phyloP scores from a whole-genome alignment of 2,329 filamentous ascomycete genomes.

The Domatiomyces globalis region DNA sequence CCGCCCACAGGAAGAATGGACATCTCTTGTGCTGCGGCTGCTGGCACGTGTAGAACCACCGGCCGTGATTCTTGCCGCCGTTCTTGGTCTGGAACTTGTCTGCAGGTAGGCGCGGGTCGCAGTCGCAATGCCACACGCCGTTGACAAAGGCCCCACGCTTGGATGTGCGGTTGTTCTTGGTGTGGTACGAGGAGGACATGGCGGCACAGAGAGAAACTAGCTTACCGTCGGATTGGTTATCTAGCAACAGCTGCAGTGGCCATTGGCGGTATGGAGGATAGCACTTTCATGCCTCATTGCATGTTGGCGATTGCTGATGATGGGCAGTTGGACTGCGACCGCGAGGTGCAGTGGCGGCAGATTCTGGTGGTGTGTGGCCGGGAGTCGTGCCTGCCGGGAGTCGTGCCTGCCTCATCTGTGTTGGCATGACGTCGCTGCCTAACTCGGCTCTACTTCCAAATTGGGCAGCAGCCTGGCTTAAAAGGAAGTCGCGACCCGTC shows the following conservation, averaged over 20 bases:
- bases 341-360: too few species aligned
- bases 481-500: neutral
- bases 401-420: neutral
- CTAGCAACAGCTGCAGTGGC: neutral
- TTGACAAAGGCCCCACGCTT: slow-evolving; percentile 29
- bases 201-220: neutral
- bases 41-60: slow-evolving; percentile 47
- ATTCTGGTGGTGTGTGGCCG: too few species aligned
- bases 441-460: neutral
- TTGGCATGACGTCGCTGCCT: neutral
- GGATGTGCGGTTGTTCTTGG: slow-evolving; percentile 14
- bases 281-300: too few species aligned
- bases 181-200: slow-evolving; percentile 11
- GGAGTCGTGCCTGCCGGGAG: too few species aligned
- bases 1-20: slow-evolving; percentile 48
- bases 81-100: slow-evolving; percentile 45
- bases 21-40: slow-evolving; percentile 36
- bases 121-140: slow-evolving; percentile 41
- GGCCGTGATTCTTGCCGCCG: slow-evolving; percentile 40
- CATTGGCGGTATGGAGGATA: neutral
- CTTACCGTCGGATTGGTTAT: neutral
- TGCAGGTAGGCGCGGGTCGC: slow-evolving; percentile 39
- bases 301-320: too few species aligned
- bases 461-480: neutral
- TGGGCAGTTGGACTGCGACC: too few species aligned